Evolutionary conservation across 179 eudicot genomes (phyloP).

Genomic region (Pouteria campechiana): DNA sequence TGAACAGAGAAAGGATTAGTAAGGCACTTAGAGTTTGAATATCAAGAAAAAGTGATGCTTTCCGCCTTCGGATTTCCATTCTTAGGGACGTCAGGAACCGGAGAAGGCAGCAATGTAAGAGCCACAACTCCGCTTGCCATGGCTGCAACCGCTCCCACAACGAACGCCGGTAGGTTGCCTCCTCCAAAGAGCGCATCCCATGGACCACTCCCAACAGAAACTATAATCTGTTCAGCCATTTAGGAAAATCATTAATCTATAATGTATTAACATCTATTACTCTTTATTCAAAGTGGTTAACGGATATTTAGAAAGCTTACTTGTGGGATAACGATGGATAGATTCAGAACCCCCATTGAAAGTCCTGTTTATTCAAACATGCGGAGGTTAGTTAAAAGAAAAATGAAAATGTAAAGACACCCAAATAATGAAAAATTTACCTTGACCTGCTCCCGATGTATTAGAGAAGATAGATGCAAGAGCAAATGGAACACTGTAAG

Average conservation of each 20-base stretch:
- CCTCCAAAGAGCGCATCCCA: conserved; percentile 79
- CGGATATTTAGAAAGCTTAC: too few species aligned
- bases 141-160: conserved; percentile 60
- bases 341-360: conserved; percentile 55
- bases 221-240: conserved; percentile 45
- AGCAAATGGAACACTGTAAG: conserved; percentile 63
- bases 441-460: conserved; percentile 56
- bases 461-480: conserved; percentile 60
- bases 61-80: too few species aligned
- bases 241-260: neutral
- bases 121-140: conserved; percentile 51
- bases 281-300: neutral
- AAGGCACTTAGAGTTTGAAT: too few species aligned
- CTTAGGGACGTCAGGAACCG: conserved; percentile 33
- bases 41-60: too few species aligned
- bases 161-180: conserved; percentile 75
- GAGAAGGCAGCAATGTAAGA: conserved; percentile 63
- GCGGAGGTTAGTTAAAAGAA: neutral
- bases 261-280: neutral
- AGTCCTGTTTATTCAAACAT: conserved; percentile 24
- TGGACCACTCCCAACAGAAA: conserved; percentile 67
- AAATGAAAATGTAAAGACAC: neutral
- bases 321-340: conserved; percentile 51
- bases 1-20: neutral
- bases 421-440: conserved; percentile 7